Percentiles rank a stretch among this genome's conserved stretches.
phyloP scores from a whole-genome alignment of 2,329 filamentous ascomycete genomes.

The Aspergillus tanneri region DNA sequence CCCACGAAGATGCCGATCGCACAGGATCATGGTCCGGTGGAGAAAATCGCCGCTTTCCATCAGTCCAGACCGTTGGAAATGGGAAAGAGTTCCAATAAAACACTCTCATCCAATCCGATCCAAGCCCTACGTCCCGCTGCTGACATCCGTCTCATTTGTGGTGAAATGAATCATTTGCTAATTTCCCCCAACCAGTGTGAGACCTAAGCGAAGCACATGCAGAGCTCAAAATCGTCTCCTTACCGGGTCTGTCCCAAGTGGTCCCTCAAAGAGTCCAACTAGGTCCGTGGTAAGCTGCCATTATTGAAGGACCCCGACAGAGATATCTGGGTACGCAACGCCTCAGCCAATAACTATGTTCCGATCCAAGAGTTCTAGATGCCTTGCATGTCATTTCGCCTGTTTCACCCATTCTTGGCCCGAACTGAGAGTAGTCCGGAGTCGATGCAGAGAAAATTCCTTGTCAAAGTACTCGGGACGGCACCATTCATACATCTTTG shows the following conservation, averaged over 20 bases:
- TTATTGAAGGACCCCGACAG: not conserved
- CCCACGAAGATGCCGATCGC: constrained; percentile 4
- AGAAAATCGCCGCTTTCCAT: not conserved
- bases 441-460: not conserved
- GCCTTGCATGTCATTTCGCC: too few species aligned
- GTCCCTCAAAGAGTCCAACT: not conserved
- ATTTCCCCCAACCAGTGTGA: not conserved
- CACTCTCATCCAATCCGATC: not conserved
- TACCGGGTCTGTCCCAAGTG: not conserved
- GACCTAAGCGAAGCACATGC: not conserved
- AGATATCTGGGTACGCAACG: not conserved
- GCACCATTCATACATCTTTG: too few species aligned
- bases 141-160: not conserved
- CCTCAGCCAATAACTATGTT: not conserved
- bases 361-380: too few species aligned
- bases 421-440: not conserved
- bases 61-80: constrained; percentile 1
- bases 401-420: too few species aligned
- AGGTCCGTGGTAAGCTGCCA: not conserved
- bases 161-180: not conserved
- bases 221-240: not conserved
- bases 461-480: too few species aligned
- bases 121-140: not conserved
- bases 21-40: constrained; percentile 1
- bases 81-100: not conserved